Evolutionary conservation across 2,329 filamentous ascomycete genomes (phyloP), one percentile per base, ranked within the genome.

Genomic region (Fusarium miscanthi): DNA sequence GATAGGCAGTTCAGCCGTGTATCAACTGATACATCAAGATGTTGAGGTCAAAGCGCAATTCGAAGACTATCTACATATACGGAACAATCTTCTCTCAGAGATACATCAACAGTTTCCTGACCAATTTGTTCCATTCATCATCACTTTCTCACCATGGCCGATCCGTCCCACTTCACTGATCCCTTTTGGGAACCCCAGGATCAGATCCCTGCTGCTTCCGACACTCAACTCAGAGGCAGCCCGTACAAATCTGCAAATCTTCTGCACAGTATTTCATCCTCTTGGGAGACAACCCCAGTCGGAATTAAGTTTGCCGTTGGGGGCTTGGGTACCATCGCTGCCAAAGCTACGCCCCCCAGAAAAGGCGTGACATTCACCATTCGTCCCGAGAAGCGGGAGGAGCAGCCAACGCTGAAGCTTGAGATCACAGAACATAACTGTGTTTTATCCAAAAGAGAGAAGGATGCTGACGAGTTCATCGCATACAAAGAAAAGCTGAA

Each of bases 141-240:
- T 10, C 21, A 7, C 8, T 23, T 27, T 11, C 21, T 12, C 3
- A 31, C 51, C 11, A 54, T 54, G 51, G 37, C 51, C 21, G 37
- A 54, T 54, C 51, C 51, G 37, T 54, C 51, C 51, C 51, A 54
- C 35, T 54, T 54, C 25, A 2, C 51, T 23, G 51, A 54, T 54
- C 51, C 51, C 25, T 54, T 54, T 54, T 54, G 51, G 51, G 51
- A 54, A 54, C 51, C 51, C 16, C 25, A 31, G 35, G 25, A n/a
- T 19, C 11, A 41, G 25, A 54, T 42, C 51, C 51, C 25, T 54
- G 37, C 38, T 30, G 37, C 14, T 11, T 5, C n/a, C 2, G 11
- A 42, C 2, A 2, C 51, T 41, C 51, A 54, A 31, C 37, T 35
- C 19, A 37, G 30, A 54, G 2, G 13, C 10, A 31, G 51, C 51